Evolutionary conservation across 2,329 filamentous ascomycete species (phyloP), one percentile per base, ranked within the genome.

Genomic region (Intubia oerlemansii): DNA sequence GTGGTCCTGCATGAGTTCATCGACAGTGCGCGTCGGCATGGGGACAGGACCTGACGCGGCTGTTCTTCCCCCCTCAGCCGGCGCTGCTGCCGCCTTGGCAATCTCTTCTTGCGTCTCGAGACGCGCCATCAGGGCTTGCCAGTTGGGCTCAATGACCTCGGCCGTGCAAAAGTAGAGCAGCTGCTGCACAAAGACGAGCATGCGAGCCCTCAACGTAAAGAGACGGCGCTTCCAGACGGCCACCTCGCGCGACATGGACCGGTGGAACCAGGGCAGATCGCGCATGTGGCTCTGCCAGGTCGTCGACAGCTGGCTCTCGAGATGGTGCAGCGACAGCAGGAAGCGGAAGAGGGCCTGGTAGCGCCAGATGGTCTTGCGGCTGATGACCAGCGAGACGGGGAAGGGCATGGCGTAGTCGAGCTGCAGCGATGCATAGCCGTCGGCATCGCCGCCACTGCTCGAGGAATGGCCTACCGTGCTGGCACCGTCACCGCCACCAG

Each of bases 1-100:
- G 52, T 98, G 88, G 44, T 95, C 84, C 53, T 95, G 81, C 88
- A 98, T 98, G 44, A 98, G 54, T 53, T 95, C 82, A 44, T 98
- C 88, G 1, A 98, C 88, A 0, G 88, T 98, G 21, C 82, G 53
- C 23, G 55, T 57, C 6, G 51, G 45, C 8, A 31, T 23, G 5
- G 28, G 22, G 10, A 30, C 13, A 2, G 32, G 17, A 15, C 35
- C 47, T 46, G 18, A 48, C 41, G 7, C 37, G 35, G 5, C 40
- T 31, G 5, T 34, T n/a, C n/a, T n/a, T n/a, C n/a, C n/a, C n/a
- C n/a, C n/a, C n/a, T n/a, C n/a, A 34, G 16, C 22, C 23, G 17
- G 19, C 12, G 31, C 17, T 10, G 32, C 34, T 4, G 35, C 35
- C 27, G 45, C 47, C 28, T 44, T 45, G 7, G 47, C 46, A 13